A percentile compares a stretch with the other conserved stretches of the same genome.
Conservation (phyloP, 345 rosid species). For the Toxicodendron radicans region DNA sequence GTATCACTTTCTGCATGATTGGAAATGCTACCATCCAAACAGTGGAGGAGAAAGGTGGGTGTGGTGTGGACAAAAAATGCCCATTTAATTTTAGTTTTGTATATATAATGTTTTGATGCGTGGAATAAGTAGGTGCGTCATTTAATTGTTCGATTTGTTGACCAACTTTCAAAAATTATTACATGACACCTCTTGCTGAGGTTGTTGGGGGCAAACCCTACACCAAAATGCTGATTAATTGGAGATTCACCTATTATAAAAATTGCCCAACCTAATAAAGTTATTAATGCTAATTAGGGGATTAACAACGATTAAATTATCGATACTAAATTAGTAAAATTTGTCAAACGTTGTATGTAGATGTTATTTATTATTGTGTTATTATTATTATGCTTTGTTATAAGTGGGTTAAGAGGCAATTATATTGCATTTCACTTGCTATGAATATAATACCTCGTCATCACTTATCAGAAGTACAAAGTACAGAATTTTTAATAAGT, state of each 20-base stretch:
- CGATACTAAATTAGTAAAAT: no score
- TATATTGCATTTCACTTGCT: no score
- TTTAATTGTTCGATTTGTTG: slow-evolving; percentile 1
- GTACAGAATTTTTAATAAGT: no score
- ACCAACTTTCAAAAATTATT: neutral
- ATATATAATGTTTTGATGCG: no score
- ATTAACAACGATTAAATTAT: no score
- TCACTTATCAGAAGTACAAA: no score
- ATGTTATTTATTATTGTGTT: no score
- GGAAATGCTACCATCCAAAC: neutral
- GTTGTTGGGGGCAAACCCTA: neutral
- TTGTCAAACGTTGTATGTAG: no score
- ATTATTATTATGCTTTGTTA: no score
- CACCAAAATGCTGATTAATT: neutral
- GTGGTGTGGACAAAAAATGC: neutral
- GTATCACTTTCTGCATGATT: neutral
- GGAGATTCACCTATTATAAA: neutral
- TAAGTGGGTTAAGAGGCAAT: no score
- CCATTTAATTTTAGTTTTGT: neutral
- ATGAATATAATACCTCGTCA: no score
- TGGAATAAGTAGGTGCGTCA: neutral
- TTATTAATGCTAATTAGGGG: no score
- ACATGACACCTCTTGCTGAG: neutral
- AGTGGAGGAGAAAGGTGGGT: neutral
- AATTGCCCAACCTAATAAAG: neutral